Percentiles rank a stretch among this genome's conserved stretches.
phyloP scores from a whole-genome alignment of 2,329 filamentous ascomycete species.

The Trichoderma oligosporum region DNA sequence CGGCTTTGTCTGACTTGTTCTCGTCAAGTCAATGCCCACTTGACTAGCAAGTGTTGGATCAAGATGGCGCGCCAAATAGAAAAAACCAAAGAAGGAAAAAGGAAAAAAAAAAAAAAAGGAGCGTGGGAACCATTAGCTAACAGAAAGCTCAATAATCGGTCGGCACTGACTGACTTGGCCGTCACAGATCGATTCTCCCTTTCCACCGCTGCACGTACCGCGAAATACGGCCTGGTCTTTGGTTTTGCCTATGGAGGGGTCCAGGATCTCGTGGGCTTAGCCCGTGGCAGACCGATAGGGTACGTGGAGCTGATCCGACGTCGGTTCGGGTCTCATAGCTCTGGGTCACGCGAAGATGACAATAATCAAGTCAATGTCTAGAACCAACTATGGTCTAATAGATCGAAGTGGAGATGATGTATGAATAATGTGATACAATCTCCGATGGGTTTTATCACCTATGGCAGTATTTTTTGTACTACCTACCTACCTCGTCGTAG shows the following conservation, averaged over 20 bases:
- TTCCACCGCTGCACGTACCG: slow-evolving; percentile 70
- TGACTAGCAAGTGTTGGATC: slow-evolving; percentile 12
- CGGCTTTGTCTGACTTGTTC: slow-evolving; percentile 12
- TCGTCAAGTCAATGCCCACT: background rate
- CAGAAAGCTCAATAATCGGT: slow-evolving; percentile 29
- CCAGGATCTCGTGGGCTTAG: slow-evolving; percentile 69
- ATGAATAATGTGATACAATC: background rate
- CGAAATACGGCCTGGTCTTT: slow-evolving; percentile 72
- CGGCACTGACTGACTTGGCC: slow-evolving; percentile 21
- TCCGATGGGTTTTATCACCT: slow-evolving; percentile 19
- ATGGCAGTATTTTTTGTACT: too few relatives aligned
- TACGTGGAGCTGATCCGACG: slow-evolving; percentile 67
- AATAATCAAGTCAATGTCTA: background rate
- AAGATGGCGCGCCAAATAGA: background rate
- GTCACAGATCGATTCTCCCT: slow-evolving; percentile 77
- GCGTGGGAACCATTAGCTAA: slow-evolving; percentile 16
- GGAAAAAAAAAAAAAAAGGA: background rate
- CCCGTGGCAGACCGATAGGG: slow-evolving; percentile 67
- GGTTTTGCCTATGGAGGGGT: slow-evolving; percentile 75
- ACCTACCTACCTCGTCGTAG: too few relatives aligned
- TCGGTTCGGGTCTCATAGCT: slow-evolving; percentile 31
- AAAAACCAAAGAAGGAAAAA: background rate
- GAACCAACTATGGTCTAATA: background rate
- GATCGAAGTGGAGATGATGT: background rate
- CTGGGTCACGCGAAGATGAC: slow-evolving; percentile 20